Evolutionary conservation across 2,329 filamentous ascomycete species (phyloP), one percentile per base, ranked within the genome.

Genomic region (Pseudogymnoascus sp.): DNA sequence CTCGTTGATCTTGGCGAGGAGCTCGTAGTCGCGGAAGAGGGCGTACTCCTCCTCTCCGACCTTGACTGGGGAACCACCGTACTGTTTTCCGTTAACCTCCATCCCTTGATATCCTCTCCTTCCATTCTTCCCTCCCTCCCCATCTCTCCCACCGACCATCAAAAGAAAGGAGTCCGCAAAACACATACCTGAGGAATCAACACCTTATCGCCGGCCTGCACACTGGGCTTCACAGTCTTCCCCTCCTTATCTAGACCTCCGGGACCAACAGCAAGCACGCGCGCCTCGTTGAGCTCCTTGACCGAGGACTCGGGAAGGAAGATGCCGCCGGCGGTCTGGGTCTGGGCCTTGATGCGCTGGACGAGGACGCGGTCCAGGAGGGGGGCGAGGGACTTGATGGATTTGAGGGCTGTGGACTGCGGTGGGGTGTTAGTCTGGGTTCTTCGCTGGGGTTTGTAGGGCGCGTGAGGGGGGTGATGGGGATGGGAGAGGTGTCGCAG

Each of bases 1-100:
- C 83, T 97, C 93, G 79, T 91, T 96, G 84, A 99, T 96, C 88
- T 97, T 99, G 76, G 94, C 94, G 64, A 99, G 86, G 69, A 99
- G 90, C 93, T 99, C 94, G 81, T 91, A 89, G 78, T 99, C 94
- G 72, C 94, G 85, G 88, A 96, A 99, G 67, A 99, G 86, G 66
- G 89, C 86, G 81, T 85, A 97, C 80, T 99, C 94, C 69, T 97
- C 91, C 71, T 99, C 93, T 69, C 93, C 94, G 69, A 97, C 90
- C 85, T 97, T 97, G 76, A 99, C 87, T 66, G 93, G 88, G 73
- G 88, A 94, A 66, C 94, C 94, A 72, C 94, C 94, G 73, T 88
- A 99, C 90, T 96, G 70, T 65, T 64, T 20, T 54, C 54, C 22
- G 50, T 22, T 11, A 30, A n/a, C 74, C 63, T 75, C 70, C 65